Evolutionary conservation across 495 filamentous ascomycete species (phyloP), one percentile per base, ranked within the genome.

Genomic region (Xylaria sp.): DNA sequence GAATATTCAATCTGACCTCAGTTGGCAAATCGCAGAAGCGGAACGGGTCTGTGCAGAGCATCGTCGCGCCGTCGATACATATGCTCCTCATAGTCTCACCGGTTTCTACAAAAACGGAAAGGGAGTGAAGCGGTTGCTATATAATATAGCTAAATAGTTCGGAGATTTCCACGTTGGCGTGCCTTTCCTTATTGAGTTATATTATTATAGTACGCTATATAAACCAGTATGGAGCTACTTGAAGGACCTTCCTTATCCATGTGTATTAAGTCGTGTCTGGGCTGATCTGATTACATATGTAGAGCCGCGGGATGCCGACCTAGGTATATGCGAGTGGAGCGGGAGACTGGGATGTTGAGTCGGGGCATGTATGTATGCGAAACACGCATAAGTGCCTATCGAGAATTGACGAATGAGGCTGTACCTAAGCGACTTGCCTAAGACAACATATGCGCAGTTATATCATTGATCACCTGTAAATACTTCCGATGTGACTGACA

Each of bases 1-100:
- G 43, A 65, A 65, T n/a, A 33, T 65, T 19, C 3, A 65, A 50
- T 50, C 26, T 46, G 43, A 48, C 17, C 19, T 64, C 61, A 6
- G 61, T 35, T 50, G 61, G 61, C 15, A 61, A 33, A n/a, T 4
- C 8, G 37, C 37, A 46, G 29, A 64, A 35, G 61, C 43, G 26
- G 29, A 50, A 64, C 19, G 29, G 26, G 21, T 11, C 59, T n/a
- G 21, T 44, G 17, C 3, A 17, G 37, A 17, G 7, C 17, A 24
- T 40, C 9, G 33, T 24, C n/a, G n/a, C 35, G 14, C 35, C 33
- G 35, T 40, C 2, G 35, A 14, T 24, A 40, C 15, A 37, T 40
- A 37, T 40, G 19, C 17, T 24, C 57, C 31, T 59, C 0, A 21
- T 37, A 5, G 37, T 40, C 58, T 61, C 11, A 35, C 7, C 15